Evolutionary conservation across 73 alveolate species (phyloP).

Genomic region (Paramecium tetraurelia): DNA sequence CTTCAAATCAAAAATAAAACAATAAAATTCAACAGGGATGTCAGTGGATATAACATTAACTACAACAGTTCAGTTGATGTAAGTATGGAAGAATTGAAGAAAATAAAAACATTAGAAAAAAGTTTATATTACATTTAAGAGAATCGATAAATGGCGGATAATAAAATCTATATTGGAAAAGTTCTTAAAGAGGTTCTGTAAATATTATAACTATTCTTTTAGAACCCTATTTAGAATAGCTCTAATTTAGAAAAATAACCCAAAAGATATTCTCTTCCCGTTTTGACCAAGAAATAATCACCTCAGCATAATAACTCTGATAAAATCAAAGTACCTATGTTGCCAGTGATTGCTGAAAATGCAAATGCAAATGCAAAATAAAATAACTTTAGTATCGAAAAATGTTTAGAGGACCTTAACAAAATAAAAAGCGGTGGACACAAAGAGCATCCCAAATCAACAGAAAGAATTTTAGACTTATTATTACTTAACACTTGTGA

Average conservation of each 20-base stretch:
- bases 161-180: not conserved
- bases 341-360: not conserved
- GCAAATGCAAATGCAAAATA: not conserved
- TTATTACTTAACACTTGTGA: constrained; percentile 33
- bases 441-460: not conserved
- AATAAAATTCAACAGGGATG: not conserved
- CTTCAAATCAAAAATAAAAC: not conserved
- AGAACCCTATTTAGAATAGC: not conserved
- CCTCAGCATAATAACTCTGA: not conserved
- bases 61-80: not conserved
- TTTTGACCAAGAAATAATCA: not conserved
- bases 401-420: not conserved
- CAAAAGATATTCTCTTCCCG: not conserved
- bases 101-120: not conserved
- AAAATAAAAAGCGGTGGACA: not conserved
- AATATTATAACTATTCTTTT: not conserved
- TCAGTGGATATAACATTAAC: not conserved
- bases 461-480: constrained; percentile 12
- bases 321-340: not conserved
- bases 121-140: not conserved
- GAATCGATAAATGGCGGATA: not conserved
- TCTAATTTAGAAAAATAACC: not conserved
- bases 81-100: not conserved
- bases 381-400: not conserved
- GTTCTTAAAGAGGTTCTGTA: not conserved